A percentile compares a stretch with the other conserved stretches of the same genome.
Conservation (phyloP, 495 filamentous ascomycete species). For the Aspergillus egyptiacus region DNA sequence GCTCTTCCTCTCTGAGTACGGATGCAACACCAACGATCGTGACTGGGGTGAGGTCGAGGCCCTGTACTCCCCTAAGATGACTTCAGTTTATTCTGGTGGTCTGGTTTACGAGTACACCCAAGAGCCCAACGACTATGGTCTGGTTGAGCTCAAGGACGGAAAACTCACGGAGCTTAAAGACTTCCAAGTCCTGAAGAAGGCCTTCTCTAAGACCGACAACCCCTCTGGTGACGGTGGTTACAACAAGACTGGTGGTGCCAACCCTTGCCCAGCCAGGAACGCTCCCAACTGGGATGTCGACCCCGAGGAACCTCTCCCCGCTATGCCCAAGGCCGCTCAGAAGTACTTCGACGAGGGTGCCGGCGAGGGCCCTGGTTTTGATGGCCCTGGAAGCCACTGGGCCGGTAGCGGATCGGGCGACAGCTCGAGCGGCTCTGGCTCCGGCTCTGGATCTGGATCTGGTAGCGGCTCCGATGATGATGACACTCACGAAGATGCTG, state of each 20-base stretch:
- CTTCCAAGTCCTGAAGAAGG: slow-evolving; percentile 61
- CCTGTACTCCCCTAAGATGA: slow-evolving; percentile 83
- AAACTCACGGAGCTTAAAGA: slow-evolving; percentile 53
- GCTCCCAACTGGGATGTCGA: slow-evolving; percentile 66
- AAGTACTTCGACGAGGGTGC: slow-evolving; percentile 69
- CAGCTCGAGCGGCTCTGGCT: slow-evolving; percentile 30
- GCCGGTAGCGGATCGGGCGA: slow-evolving; percentile 56
- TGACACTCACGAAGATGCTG: slow-evolving; percentile 35
- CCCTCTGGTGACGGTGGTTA: slow-evolving; percentile 74
- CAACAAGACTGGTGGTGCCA: slow-evolving; percentile 58
- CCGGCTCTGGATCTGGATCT: slow-evolving; percentile 43
- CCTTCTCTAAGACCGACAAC: slow-evolving; percentile 54
- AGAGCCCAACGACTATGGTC: slow-evolving; percentile 69
- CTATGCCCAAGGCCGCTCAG: slow-evolving; percentile 62
- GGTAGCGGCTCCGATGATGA: neutral
- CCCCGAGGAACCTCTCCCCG: slow-evolving; percentile 59
- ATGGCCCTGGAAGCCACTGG: slow-evolving; percentile 66
- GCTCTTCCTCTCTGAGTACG: slow-evolving; percentile 93
- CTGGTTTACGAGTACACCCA: slow-evolving; percentile 93
- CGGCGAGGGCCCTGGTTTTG: slow-evolving; percentile 64
- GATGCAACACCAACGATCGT: slow-evolving; percentile 76
- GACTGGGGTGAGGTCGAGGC: slow-evolving; percentile 73
- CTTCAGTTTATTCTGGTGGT: slow-evolving; percentile 86
- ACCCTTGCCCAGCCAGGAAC: slow-evolving; percentile 62
- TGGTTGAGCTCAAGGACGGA: slow-evolving; percentile 60